phyloP scores from a whole-genome alignment of 108 stramenopile genomes.

The Hondaea fermentalgiana region DNA sequence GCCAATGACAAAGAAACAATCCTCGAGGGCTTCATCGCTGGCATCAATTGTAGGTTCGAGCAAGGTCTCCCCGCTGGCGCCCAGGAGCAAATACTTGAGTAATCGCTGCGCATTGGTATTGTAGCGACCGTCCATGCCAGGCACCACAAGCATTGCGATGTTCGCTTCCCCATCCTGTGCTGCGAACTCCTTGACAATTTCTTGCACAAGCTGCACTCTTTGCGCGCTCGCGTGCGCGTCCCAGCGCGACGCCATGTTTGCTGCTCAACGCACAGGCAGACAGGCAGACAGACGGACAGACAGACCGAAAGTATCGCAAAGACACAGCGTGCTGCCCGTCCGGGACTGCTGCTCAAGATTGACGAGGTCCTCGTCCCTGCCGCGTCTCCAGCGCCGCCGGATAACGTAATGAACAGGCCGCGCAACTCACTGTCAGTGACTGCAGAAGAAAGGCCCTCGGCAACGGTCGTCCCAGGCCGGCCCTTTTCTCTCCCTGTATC shows the following conservation, averaged over 20 bases:
- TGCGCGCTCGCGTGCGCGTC: background rate
- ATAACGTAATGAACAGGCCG: no score
- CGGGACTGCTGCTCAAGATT: no score
- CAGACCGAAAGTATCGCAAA: background rate
- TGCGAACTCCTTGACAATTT: background rate
- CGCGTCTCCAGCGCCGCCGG: no score
- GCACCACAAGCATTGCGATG: background rate
- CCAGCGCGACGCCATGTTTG: background rate
- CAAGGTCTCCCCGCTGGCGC: background rate
- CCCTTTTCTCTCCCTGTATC: no score
- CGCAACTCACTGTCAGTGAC: no score
- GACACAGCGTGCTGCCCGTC: background rate
- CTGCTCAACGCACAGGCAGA: background rate
- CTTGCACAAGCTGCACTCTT: background rate
- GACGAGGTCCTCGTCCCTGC: no score
- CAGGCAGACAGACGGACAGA: background rate
- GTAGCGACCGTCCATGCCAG: background rate
- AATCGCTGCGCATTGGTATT: background rate
- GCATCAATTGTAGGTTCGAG: background rate
- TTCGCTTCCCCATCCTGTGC: background rate
- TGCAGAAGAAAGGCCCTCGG: no score
- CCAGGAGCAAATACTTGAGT: background rate
- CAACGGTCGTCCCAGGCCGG: no score
- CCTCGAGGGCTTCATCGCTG: background rate
- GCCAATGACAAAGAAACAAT: background rate